phyloP scores from a whole-genome alignment of 2,329 filamentous ascomycete genomes.

The Talaromyces sp. region DNA sequence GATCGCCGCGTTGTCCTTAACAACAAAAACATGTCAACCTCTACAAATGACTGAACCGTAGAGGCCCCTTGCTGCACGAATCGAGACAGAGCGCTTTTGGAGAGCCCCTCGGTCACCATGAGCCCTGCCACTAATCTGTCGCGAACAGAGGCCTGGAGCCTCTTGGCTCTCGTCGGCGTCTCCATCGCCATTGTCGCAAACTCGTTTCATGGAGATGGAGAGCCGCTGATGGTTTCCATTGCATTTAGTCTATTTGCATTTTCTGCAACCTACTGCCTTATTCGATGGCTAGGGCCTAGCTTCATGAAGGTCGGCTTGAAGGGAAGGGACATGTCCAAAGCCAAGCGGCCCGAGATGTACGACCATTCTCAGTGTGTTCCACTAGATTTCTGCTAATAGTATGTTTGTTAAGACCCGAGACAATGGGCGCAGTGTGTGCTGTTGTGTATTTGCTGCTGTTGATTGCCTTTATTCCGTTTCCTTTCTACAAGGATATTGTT shows the following conservation, averaged over 20 bases:
- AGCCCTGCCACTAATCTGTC: conserved; percentile 36
- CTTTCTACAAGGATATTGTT: conserved; percentile 97
- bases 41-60: neutral
- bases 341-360: conserved; percentile 67
- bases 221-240: conserved; percentile 81
- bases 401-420: conserved; percentile 66
- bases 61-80: neutral
- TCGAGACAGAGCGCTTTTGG: neutral
- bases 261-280: conserved; percentile 73
- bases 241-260: conserved; percentile 85
- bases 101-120: conserved; percentile 21
- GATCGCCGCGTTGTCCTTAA: conserved; percentile 19
- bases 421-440: conserved; percentile 91
- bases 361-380: conserved; percentile 16
- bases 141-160: conserved; percentile 50
- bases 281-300: conserved; percentile 85
- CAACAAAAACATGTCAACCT: neutral
- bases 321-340: conserved; percentile 81
- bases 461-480: conserved; percentile 91
- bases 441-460: conserved; percentile 85
- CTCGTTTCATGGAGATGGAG: conserved; percentile 77
- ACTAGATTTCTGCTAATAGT: neutral
- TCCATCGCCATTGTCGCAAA: conserved; percentile 69
- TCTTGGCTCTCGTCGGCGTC: conserved; percentile 60
- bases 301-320: conserved; percentile 87